Evolutionary conservation across 768 basidiomycete species (phyloP), one percentile per base, ranked within the genome.

Genomic region (Podaxis rugospora): DNA sequence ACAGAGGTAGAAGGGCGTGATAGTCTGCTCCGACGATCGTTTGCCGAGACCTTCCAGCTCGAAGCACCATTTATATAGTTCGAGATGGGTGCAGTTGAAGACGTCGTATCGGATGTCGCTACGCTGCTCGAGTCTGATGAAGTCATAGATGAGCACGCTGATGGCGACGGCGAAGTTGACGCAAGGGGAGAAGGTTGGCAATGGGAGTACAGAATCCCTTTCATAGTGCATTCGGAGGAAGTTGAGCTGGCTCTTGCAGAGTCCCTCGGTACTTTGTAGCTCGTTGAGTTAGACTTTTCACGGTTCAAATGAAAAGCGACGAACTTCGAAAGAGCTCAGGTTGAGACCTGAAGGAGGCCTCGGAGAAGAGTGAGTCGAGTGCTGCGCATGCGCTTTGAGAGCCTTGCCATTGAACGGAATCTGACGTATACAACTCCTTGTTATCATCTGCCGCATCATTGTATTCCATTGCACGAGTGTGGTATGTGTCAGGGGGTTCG

Each of bases 381-480:
- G 66, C 68, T 14, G 59, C 47, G 55, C 66, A 69, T 6, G 62
- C 40, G 11, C 62, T 57, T 55, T 70, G 68, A 5, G 69, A 67
- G 46, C 64, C 56, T 51, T 69, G 66, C 69, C 69, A 70, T 52
- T 56, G 63, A 5, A 70, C 64, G 28, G 62, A 59, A 55, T 70
- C 69, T 27, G 55, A 57, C 23, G 27, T 25, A 23, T 35, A 36
- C 6, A 14, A 18, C 14, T 25, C 42, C n/a, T 23, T 3, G 16
- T 6, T 27, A 55, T 55, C 55, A 27, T 28, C 42, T 46, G 28
- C 3, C 16, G 9, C 18, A 16, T 59, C 27, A 36, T 21, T 32
- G 32, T 49, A 57, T 2, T 57, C 56, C 56, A 57, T 57, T 16
- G 16, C 46, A 32, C 9, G 7, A 32, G 32, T 7, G 32, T 32